Percentiles rank a stretch among this genome's conserved stretches.
phyloP scores from a whole-genome alignment of 140 eudicot genomes.

The Flaveria floridana region DNA sequence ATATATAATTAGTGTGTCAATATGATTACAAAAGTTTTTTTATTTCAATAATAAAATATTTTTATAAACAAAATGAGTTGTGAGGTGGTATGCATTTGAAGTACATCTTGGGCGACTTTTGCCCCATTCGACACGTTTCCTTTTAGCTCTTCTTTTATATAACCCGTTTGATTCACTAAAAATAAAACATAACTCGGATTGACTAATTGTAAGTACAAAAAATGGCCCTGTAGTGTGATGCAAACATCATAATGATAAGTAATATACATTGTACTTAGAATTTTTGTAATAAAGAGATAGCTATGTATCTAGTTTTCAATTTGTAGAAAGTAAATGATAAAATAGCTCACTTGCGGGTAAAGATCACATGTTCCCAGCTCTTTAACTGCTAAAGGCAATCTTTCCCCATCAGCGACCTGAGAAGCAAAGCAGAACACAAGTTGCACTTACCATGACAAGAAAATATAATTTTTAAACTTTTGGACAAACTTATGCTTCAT shows the following conservation, averaged over 20 bases:
- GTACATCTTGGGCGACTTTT: background rate
- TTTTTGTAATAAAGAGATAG: background rate
- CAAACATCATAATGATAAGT: slow-evolving; percentile 22
- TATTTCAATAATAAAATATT: background rate
- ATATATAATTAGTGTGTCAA: background rate
- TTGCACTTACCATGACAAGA: slow-evolving; percentile 2
- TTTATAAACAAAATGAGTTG: background rate
- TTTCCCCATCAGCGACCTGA: slow-evolving; percentile 90
- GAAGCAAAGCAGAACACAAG: slow-evolving; percentile 26
- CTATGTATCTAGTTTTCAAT: slow-evolving; percentile 1
- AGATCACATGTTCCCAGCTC: slow-evolving; percentile 95
- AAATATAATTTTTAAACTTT: background rate
- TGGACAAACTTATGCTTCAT: slow-evolving; percentile 5
- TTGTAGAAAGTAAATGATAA: slow-evolving; percentile 10
- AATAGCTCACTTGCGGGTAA: slow-evolving; percentile 78
- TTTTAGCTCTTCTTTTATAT: background rate
- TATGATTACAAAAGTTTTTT: background rate
- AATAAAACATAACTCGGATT: background rate
- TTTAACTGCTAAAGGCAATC: slow-evolving; percentile 83
- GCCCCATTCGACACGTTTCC: background rate
- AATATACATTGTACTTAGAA: background rate
- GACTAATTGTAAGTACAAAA: background rate
- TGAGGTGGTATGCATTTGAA: background rate
- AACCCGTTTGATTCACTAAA: background rate
- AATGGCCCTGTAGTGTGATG: background rate